Conservation (phyloP, 2,329 filamentous ascomycete genomes). For the Didymella arachidicola region DNA sequence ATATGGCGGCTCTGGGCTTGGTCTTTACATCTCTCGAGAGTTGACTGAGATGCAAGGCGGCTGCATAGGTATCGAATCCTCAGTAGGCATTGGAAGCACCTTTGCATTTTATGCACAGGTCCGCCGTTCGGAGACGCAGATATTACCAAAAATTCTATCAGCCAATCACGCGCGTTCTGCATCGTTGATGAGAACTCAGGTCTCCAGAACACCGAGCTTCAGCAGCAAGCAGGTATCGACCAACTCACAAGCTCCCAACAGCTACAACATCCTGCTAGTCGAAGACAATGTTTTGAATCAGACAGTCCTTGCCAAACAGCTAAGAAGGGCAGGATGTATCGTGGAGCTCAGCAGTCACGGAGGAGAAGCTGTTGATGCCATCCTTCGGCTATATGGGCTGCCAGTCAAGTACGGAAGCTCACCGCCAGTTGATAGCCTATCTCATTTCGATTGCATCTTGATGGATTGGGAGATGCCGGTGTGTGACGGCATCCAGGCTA, state of each 20-base stretch:
- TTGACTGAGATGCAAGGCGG: slow-evolving; percentile 40
- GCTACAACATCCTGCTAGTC: slow-evolving; percentile 32
- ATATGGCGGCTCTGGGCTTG: slow-evolving; percentile 34
- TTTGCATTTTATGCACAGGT: slow-evolving; percentile 38
- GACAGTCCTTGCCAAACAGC: slow-evolving; percentile 34
- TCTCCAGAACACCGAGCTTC: not conserved
- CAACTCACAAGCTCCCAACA: not conserved
- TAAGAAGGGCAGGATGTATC: slow-evolving; percentile 32
- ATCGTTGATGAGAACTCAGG: not conserved
- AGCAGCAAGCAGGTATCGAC: not conserved
- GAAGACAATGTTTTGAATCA: slow-evolving; percentile 47
- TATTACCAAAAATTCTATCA: not conserved
- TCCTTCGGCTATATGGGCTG: slow-evolving; percentile 15
- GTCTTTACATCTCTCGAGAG: slow-evolving; percentile 37
- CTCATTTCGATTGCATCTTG: slow-evolving; percentile 16
- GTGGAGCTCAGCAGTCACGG: slow-evolving; percentile 40
- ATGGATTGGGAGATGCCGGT: slow-evolving; percentile 46
- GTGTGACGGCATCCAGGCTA: slow-evolving; percentile 4
- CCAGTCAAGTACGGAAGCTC: not conserved
- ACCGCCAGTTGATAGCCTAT: not conserved
- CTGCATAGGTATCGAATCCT: slow-evolving; percentile 31
- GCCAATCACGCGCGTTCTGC: not conserved
- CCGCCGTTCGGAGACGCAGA: slow-evolving; percentile 1
- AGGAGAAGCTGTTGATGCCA: slow-evolving; percentile 31
- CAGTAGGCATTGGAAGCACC: slow-evolving; percentile 29